A percentile compares a stretch with the other conserved stretches of the same genome.
Conservation (phyloP, 2,329 filamentous ascomycete species). For the Lasiodiplodia hormozganensis region DNA sequence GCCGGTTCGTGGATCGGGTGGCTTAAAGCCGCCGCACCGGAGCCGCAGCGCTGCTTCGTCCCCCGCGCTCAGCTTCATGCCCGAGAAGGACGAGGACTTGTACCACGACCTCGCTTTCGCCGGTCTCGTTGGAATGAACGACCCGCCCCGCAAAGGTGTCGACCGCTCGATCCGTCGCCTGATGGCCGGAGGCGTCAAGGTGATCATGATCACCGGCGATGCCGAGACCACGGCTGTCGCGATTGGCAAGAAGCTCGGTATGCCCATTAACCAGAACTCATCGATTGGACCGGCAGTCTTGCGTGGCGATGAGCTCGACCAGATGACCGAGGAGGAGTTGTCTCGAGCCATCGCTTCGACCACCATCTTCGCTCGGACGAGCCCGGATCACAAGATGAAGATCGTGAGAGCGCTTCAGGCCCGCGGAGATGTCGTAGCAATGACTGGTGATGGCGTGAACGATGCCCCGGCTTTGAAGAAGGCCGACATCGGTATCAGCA, state of each 20-base stretch:
- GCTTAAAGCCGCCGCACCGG: constrained; percentile 31
- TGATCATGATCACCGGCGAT: constrained; percentile 99
- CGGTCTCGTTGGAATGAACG: constrained; percentile 95
- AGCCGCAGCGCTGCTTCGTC: constrained; percentile 42
- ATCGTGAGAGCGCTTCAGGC: constrained; percentile 91
- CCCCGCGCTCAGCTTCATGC: constrained; percentile 34
- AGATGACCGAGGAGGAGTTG: constrained; percentile 85
- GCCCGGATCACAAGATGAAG: constrained; percentile 97
- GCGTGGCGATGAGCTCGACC: constrained; percentile 89
- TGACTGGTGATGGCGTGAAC: constrained; percentile 98
- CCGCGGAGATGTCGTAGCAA: constrained; percentile 94
- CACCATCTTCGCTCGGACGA: constrained; percentile 94
- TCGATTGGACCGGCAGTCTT: constrained; percentile 73
- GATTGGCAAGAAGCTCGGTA: constrained; percentile 93
- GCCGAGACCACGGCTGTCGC: constrained; percentile 93
- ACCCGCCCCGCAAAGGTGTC: constrained; percentile 90
- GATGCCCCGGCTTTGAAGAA: constrained; percentile 96
- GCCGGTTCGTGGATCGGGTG: constrained; percentile 49
- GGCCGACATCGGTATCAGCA: constrained; percentile 96
- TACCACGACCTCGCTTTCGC: constrained; percentile 89
- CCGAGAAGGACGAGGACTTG: constrained; percentile 63
- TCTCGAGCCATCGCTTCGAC: constrained; percentile 85
- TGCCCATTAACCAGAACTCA: constrained; percentile 74
- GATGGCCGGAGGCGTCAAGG: constrained; percentile 92
- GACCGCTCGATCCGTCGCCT: constrained; percentile 86